Evolutionary conservation across 177 flowering plant genomes (phyloP).

Genomic region (Vitis hybrid): DNA sequence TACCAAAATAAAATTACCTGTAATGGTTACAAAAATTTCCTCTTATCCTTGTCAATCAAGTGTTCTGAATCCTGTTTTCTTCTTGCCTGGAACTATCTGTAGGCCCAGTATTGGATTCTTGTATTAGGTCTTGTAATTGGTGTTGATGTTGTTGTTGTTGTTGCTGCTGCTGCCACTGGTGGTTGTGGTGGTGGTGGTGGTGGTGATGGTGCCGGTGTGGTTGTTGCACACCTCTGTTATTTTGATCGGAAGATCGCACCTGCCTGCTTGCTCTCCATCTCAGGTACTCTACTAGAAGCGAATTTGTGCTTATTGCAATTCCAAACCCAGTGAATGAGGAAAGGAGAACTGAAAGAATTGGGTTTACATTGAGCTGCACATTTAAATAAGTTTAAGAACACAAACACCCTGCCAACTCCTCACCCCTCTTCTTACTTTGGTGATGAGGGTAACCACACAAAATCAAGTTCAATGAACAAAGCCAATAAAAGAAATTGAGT

Average conservation of each 20-base stretch:
- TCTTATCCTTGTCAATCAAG: not conserved
- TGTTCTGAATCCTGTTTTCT: not conserved
- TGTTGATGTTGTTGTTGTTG: slow-evolving; percentile 25
- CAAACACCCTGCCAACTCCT: not conserved
- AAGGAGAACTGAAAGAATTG: slow-evolving; percentile 71
- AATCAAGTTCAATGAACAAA: slow-evolving; percentile 3
- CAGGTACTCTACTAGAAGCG: slow-evolving; percentile 67
- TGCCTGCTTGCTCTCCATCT: slow-evolving; percentile 60
- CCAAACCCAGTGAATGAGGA: slow-evolving; percentile 89
- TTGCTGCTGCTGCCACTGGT: slow-evolving; percentile 5
- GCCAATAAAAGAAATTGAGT: not conserved
- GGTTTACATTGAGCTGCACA: slow-evolving; percentile 66
- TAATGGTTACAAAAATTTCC: too few species aligned
- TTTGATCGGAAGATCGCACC: slow-evolving; percentile 20
- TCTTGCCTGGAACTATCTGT: slow-evolving; percentile 3
- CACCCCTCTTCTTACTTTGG: not conserved
- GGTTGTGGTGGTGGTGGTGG: slow-evolving; percentile 21
- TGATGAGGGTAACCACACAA: not conserved
- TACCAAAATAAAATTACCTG: too few species aligned
- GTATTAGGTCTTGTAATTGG: not conserved
- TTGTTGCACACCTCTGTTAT: slow-evolving; percentile 18
- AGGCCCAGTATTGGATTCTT: not conserved
- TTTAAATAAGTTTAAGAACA: slow-evolving; percentile 1
- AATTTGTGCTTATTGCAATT: slow-evolving; percentile 73
- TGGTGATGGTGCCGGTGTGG: slow-evolving; percentile 5